A percentile compares a stretch with the other conserved stretches of the same genome.
phyloP scores from a whole-genome alignment of 257 asterid genomes.

The Forsythia suspensa region DNA sequence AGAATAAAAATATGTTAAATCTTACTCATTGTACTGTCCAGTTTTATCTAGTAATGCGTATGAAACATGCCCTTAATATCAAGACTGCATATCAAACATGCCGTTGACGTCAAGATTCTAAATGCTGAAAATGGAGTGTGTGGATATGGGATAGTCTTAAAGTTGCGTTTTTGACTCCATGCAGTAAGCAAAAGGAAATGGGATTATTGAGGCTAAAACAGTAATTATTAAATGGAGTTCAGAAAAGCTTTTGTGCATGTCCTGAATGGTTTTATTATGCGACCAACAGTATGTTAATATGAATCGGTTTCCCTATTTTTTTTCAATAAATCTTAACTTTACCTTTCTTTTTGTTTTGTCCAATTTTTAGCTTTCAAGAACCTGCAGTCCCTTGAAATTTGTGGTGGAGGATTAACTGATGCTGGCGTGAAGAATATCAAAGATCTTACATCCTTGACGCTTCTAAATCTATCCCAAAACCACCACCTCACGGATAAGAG shows the following conservation, averaged over 20 bases:
- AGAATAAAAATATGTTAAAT: too few species aligned
- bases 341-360: background rate
- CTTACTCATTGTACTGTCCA: too few species aligned
- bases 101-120: too few species aligned
- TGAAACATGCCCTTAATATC: too few species aligned
- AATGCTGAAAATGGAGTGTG: too few species aligned
- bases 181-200: too few species aligned
- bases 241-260: too few species aligned
- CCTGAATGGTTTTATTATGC: background rate
- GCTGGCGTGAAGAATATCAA: conserved; percentile 90
- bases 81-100: too few species aligned
- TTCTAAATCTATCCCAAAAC: conserved; percentile 92
- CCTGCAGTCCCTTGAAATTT: conserved; percentile 84
- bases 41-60: too few species aligned
- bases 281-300: background rate
- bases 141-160: too few species aligned
- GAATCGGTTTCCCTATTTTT: background rate
- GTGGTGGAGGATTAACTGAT: conserved; percentile 95
- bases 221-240: too few species aligned
- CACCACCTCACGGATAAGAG: conserved; percentile 75
- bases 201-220: too few species aligned
- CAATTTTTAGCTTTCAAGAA: conserved; percentile 66
- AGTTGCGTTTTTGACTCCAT: background rate
- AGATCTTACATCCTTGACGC: conserved; percentile 73
- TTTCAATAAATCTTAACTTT: background rate